Evolutionary conservation across 495 filamentous ascomycete genomes (phyloP).

Genomic region (Penicillium lividum): DNA sequence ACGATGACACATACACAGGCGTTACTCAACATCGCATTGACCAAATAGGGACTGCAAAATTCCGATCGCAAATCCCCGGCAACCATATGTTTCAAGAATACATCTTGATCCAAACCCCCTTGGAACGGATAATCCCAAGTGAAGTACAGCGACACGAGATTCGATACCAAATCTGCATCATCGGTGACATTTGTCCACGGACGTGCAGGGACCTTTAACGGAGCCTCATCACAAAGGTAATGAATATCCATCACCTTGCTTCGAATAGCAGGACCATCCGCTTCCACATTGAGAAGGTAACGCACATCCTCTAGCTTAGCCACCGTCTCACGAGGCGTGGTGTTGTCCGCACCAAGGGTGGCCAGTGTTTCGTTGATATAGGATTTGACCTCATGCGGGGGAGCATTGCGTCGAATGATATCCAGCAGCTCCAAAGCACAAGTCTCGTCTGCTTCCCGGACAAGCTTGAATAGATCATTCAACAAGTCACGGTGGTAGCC

Average conservation of each 20-base stretch:
- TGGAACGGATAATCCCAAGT: conserved; percentile 57
- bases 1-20: conserved; percentile 43
- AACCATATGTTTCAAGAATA: conserved; percentile 52
- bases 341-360: conserved; percentile 8
- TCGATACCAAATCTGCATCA: conserved; percentile 53
- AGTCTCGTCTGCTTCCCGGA: conserved; percentile 36
- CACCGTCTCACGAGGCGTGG: not conserved
- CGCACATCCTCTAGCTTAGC: conserved; percentile 35
- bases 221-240: conserved; percentile 44
- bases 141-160: conserved; percentile 56
- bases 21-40: conserved; percentile 55
- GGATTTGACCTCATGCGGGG: conserved; percentile 37
- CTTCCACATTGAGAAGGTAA: conserved; percentile 35
- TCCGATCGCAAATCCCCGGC: conserved; percentile 29
- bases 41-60: conserved; percentile 55
- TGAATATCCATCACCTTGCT: conserved; percentile 51
- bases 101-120: conserved; percentile 46
- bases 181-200: conserved; percentile 56
- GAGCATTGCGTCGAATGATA: conserved; percentile 39
- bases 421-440: conserved; percentile 34
- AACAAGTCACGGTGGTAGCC: conserved; percentile 46
- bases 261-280: conserved; percentile 35
- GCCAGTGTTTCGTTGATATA: conserved; percentile 38
- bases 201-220: conserved; percentile 43
- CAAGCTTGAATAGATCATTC: conserved; percentile 40